phyloP scores from a whole-genome alignment of 2,329 filamentous ascomycete species.

The Stachybotrys echinatus region DNA sequence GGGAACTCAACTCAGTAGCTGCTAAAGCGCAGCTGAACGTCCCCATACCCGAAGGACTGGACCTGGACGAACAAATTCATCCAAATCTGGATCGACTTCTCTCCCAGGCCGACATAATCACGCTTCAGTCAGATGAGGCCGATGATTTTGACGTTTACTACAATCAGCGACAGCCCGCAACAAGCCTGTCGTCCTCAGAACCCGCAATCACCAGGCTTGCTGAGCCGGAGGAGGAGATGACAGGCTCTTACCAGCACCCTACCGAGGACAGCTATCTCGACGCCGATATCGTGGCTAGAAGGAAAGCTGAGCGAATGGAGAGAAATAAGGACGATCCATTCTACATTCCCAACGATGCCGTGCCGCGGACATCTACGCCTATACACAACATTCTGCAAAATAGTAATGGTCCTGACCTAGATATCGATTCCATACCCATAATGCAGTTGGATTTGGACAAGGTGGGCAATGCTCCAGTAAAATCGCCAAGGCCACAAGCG shows the following conservation, averaged over 20 bases:
- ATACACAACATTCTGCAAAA: slow-evolving; percentile 71
- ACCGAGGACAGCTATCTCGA: slow-evolving; percentile 64
- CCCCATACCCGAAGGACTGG: slow-evolving; percentile 67
- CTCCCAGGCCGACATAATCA: slow-evolving; percentile 46
- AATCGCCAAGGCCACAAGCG: slow-evolving; percentile 27
- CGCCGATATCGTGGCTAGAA: slow-evolving; percentile 65
- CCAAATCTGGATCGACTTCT: slow-evolving; percentile 64
- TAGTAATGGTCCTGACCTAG: slow-evolving; percentile 71
- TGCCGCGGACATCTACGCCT: slow-evolving; percentile 64
- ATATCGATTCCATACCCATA: slow-evolving; percentile 93
- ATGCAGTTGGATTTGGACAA: slow-evolving; percentile 81
- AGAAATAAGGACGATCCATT: slow-evolving; percentile 91
- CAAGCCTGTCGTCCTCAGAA: slow-evolving; percentile 42
- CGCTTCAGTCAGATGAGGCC: slow-evolving; percentile 46
- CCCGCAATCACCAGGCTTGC: slow-evolving; percentile 51
- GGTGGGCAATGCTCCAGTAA: slow-evolving; percentile 23
- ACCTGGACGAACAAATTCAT: slow-evolving; percentile 80
- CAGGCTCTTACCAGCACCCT: slow-evolving; percentile 54
- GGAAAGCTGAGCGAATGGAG: slow-evolving; percentile 72
- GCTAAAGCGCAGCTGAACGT: slow-evolving; percentile 79
- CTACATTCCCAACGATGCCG: slow-evolving; percentile 65
- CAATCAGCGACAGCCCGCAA: slow-evolving; percentile 47
- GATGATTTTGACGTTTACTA: slow-evolving; percentile 67
- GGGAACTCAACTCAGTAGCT: slow-evolving; percentile 90
- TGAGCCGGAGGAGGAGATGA: slow-evolving; percentile 43